Evolutionary conservation across 2,329 filamentous ascomycete genomes (phyloP).

Genomic region (Aureobasidium pullulans): DNA sequence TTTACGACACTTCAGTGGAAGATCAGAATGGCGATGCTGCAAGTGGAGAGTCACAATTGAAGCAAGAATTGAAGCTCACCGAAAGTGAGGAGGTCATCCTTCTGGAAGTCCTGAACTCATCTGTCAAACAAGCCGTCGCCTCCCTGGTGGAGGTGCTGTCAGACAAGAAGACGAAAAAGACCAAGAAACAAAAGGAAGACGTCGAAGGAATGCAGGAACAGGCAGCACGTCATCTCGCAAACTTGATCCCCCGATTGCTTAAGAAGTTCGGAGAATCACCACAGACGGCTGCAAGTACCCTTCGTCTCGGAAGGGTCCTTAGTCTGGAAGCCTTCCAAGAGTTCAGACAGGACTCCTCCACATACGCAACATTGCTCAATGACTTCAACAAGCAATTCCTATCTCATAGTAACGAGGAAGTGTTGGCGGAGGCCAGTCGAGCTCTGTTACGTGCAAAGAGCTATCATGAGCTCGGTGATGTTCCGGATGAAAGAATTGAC

Average conservation of each 20-base stretch:
- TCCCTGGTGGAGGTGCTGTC: constrained; percentile 56
- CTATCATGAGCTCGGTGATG: constrained; percentile 81
- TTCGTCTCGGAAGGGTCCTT: constrained; percentile 78
- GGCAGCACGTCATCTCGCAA: constrained; percentile 68
- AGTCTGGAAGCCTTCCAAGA: constrained; percentile 85
- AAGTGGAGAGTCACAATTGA: constrained; percentile 57
- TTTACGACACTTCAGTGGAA: constrained; percentile 73
- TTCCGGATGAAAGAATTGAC: constrained; percentile 71
- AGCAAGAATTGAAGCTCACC: constrained; percentile 63
- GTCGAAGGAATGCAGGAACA: constrained; percentile 65
- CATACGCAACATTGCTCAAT: constrained; percentile 73
- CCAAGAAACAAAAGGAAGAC: constrained; percentile 55
- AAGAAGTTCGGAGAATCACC: constrained; percentile 92
- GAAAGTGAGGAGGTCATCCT: constrained; percentile 76
- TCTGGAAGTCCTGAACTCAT: constrained; percentile 76
- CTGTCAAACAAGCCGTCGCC: constrained; percentile 66
- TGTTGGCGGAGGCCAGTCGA: constrained; percentile 74
- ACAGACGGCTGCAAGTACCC: constrained; percentile 74
- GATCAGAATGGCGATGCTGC: constrained; percentile 48
- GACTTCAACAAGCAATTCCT: constrained; percentile 92
- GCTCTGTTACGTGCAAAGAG: constrained; percentile 78
- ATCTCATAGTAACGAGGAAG: constrained; percentile 79
- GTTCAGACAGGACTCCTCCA: constrained; percentile 74
- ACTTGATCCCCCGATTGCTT: constrained; percentile 73
- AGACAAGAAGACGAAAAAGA: constrained; percentile 49